A percentile compares a stretch with the other conserved stretches of the same genome.
Conservation (phyloP, 1,284 basidiomycete species). For the Xanthoconium separans region DNA sequence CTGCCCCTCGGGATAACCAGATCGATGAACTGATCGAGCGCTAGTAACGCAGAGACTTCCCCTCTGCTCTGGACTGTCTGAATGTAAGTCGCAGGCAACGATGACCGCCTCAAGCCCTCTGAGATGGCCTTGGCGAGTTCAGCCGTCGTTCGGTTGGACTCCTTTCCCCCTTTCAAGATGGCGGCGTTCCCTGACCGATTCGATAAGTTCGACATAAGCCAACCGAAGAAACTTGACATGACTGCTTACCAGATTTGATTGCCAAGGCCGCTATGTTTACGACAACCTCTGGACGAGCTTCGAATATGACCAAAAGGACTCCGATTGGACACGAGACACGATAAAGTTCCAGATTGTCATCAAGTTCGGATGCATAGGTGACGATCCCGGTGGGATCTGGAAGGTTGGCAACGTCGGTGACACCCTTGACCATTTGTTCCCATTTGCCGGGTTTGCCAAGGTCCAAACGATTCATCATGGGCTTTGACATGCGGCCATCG, state of each 20-base stretch:
- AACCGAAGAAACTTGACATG: constrained; percentile 4
- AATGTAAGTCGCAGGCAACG: constrained; percentile 79
- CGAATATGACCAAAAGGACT: constrained; percentile 95
- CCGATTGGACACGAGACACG: constrained; percentile 97
- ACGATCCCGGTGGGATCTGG: constrained; percentile 87
- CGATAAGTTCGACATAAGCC: constrained; percentile 3
- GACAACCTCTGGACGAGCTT: constrained; percentile 96
- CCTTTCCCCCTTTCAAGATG: constrained; percentile 96
- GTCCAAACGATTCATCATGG: constrained; percentile 86
- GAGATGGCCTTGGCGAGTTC: constrained; percentile 82
- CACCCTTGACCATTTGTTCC: constrained; percentile 90
- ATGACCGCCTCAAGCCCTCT: constrained; percentile 69
- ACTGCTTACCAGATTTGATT: constrained; percentile 86
- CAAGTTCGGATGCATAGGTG: constrained; percentile 85
- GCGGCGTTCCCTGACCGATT: constrained; percentile 77
- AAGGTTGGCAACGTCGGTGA: constrained; percentile 83
- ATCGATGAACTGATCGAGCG: constrained; percentile 91
- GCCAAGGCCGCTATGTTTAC: constrained; percentile 96
- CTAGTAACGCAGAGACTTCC: constrained; percentile 85
- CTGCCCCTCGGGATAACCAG: constrained; percentile 96
- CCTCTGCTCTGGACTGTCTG: constrained; percentile 93
- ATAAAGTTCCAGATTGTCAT: constrained; percentile 87
- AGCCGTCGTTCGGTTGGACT: constrained; percentile 77
- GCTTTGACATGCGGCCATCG: constrained; percentile 78
- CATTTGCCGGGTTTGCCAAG: constrained; percentile 87